Conservation (phyloP, 2,329 filamentous ascomycete genomes). For the Epichloe sylvatica region DNA sequence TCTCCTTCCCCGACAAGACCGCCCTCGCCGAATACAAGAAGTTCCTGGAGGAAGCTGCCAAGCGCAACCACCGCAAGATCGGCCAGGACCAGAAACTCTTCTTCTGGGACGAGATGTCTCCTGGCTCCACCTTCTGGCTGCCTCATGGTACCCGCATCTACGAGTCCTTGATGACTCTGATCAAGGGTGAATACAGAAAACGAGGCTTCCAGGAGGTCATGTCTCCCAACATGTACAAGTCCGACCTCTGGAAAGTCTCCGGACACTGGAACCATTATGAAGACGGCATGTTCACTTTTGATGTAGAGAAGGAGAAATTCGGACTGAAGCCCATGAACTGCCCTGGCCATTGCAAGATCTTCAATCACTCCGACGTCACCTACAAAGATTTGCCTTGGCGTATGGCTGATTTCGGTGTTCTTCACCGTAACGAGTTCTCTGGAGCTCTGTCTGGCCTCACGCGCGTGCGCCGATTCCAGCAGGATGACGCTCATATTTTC, state of each 20-base stretch:
- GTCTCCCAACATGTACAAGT: conserved; percentile 89
- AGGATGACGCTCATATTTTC: conserved; percentile 95
- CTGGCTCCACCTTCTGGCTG: conserved; percentile 82
- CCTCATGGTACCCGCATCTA: conserved; percentile 89
- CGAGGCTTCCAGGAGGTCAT: conserved; percentile 91
- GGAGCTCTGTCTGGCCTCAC: conserved; percentile 84
- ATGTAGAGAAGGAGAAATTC: conserved; percentile 56
- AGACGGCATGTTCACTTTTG: conserved; percentile 76
- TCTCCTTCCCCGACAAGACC: conserved; percentile 94
- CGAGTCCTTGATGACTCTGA: conserved; percentile 70
- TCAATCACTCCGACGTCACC: conserved; percentile 67
- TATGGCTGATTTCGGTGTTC: conserved; percentile 87
- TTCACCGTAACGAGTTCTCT: conserved; percentile 91
- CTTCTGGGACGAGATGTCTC: conserved; percentile 91
- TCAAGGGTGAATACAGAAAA: conserved; percentile 80
- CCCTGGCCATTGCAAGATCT: conserved; percentile 83
- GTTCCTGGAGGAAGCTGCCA: conserved; percentile 94
- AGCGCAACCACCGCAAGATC: conserved; percentile 88
- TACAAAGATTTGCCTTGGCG: conserved; percentile 78
- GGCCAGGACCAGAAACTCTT: conserved; percentile 94
- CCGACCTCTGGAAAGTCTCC: conserved; percentile 82
- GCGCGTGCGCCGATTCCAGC: conserved; percentile 83
- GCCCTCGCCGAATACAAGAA: conserved; percentile 84
- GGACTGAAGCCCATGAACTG: conserved; percentile 98
- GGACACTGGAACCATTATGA: conserved; percentile 80